Percentiles rank a stretch among this genome's conserved stretches.
Conservation (phyloP, 306 rosid species). For the Senna siamea region DNA sequence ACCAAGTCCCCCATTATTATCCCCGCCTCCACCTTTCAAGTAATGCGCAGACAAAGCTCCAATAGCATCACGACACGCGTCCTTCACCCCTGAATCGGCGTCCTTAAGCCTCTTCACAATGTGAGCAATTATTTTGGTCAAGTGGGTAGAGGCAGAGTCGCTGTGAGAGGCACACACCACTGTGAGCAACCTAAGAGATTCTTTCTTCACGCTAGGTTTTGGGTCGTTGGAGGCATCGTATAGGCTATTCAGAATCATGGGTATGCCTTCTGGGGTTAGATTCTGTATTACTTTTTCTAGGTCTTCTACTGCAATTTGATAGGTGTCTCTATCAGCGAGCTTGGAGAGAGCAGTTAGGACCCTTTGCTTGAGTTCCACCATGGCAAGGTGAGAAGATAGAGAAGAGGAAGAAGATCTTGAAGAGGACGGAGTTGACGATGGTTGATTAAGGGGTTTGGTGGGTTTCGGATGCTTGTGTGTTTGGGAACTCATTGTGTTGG, state of each 20-base stretch:
- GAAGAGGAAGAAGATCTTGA: slow-evolving; percentile 66
- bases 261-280: slow-evolving; percentile 73
- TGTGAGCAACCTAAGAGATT: slow-evolving; percentile 73
- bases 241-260: slow-evolving; percentile 86
- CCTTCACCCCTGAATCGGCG: slow-evolving; percentile 70
- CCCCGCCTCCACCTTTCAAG: slow-evolving; percentile 40
- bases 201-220: slow-evolving; percentile 80
- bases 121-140: slow-evolving; percentile 72
- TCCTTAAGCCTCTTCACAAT: slow-evolving; percentile 80
- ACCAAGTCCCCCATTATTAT: slow-evolving; percentile 44
- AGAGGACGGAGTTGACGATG: slow-evolving; percentile 42
- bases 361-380: slow-evolving; percentile 93
- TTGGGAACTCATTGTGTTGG: slow-evolving; percentile 56
- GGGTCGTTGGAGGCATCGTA: slow-evolving; percentile 87
- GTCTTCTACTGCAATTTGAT: slow-evolving; percentile 93
- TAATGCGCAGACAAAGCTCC: slow-evolving; percentile 69
- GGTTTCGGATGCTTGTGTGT: slow-evolving; percentile 57
- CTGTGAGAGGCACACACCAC: slow-evolving; percentile 65
- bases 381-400: slow-evolving; percentile 72
- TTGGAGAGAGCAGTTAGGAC: slow-evolving; percentile 85
- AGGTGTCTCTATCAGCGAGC: slow-evolving; percentile 92
- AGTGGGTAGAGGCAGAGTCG: slow-evolving; percentile 68
- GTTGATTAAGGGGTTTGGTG: slow-evolving; percentile 56
- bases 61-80: slow-evolving; percentile 83
- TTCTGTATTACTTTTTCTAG: slow-evolving; percentile 66